Evolutionary conservation across 2,329 filamentous ascomycete species (phyloP), one percentile per base, ranked within the genome.

Genomic region (Sclerotiophoma versabilis): DNA sequence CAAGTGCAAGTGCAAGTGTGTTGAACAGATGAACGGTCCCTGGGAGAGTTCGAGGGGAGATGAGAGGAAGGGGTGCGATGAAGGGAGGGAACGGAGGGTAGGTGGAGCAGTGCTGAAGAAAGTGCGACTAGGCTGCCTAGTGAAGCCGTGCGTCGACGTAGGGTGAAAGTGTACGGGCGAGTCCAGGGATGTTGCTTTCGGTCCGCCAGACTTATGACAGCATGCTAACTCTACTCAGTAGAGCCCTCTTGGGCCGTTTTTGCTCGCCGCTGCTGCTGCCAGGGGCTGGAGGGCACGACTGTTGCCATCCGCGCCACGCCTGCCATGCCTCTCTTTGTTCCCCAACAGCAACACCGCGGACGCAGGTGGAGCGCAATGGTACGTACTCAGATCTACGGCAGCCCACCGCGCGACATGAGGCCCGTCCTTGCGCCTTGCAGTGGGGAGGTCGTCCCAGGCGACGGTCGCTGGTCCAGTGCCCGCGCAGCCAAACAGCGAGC

Each of bases 161-260:
- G 59, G 60, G 68, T 71, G 69, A 73, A 73, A 19, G 68, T 68
- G 59, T 66, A 58, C 43, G 54, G 48, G 48, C 48, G 46, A 44
- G 14, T 59, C 57, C 68, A 71, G 66, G 68, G 68, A 71, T 71
- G 51, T 39, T 59, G 58, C 38, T 59, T 59, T 51, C 58, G 59
- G 52, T 39, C 55, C 42, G 43, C 58, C 44, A 58, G 57, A 50
- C 54, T 58, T 60, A 72, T 69, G 71, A 72, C 67, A 65, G 57
- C 68, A 72, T 68, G 59, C 69, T 71, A 71, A 64, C 68, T 49
- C 53, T 55, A n/a, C n/a, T n/a, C n/a, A n/a, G n/a, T n/a, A 49
- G 57, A 58, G 38, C 29, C 46, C 17, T 49, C 30, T 44, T 50
- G 33, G 33, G 46, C 55, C 51, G 57, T 59, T 55, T 60, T 54